Evolutionary conservation across 83 land plant species (phyloP).

Genomic region (Picea abies): DNA sequence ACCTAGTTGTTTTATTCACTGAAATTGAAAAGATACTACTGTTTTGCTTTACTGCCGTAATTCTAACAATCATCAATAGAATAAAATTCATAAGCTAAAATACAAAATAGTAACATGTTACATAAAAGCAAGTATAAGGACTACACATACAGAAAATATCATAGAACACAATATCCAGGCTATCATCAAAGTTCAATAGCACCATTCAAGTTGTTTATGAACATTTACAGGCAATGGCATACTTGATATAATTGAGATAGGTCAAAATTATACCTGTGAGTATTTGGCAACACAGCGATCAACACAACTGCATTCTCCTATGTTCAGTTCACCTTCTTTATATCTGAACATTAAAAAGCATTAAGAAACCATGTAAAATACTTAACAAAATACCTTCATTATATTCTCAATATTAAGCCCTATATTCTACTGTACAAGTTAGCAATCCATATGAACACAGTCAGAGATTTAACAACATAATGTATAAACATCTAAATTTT

Average conservation of each 20-base stretch:
- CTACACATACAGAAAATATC: not conserved
- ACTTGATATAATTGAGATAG: not conserved
- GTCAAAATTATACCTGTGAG: constrained; percentile 54
- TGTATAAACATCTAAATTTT: not conserved
- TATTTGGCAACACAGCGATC: constrained; percentile 81
- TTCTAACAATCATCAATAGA: not conserved
- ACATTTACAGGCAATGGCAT: not conserved
- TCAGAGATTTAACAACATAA: not conserved
- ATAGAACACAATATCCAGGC: not conserved
- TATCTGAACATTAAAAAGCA: constrained; percentile 37
- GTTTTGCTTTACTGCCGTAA: too few species aligned
- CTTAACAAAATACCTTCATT: not conserved
- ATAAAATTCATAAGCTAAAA: not conserved
- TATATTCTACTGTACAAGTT: not conserved
- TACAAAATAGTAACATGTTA: not conserved
- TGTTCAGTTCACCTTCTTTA: constrained; percentile 65
- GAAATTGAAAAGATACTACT: too few species aligned
- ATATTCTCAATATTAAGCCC: not conserved
- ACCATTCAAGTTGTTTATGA: too few species aligned
- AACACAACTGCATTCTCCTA: constrained; percentile 81
- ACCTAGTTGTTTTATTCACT: too few species aligned
- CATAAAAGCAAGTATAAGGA: not conserved
- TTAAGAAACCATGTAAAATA: not conserved
- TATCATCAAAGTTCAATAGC: too few species aligned
- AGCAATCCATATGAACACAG: not conserved